Evolutionary conservation across 2,329 filamentous ascomycete species (phyloP).

Genomic region (Sclerotinia sclerotiorum): DNA sequence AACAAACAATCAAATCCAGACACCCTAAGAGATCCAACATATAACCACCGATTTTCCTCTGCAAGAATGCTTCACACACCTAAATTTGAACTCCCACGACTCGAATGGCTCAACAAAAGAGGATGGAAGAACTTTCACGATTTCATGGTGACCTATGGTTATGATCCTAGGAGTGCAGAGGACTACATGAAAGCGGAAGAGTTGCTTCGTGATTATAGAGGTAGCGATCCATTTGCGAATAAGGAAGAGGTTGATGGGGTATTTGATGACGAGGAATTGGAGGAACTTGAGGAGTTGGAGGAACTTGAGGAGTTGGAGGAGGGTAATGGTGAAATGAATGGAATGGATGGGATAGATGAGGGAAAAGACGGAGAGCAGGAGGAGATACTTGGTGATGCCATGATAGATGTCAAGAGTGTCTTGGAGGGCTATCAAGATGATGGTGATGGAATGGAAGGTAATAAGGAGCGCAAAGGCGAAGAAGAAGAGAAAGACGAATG

Average conservation of each 20-base stretch:
- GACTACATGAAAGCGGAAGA: conserved; percentile 7
- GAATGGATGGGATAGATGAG: no score
- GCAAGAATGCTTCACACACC: neutral
- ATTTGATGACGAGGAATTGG: neutral
- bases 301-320: neutral
- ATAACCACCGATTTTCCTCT: neutral
- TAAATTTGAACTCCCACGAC: neutral
- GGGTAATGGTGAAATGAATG: neutral
- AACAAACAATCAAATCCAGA: neutral
- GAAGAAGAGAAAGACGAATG: neutral
- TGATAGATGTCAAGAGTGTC: neutral
- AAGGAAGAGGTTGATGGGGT: neutral
- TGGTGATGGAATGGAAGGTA: neutral
- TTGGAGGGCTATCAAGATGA: neutral
- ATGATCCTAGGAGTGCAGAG: neutral
- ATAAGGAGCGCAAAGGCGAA: neutral
- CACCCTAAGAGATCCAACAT: neutral
- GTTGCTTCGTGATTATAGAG: neutral
- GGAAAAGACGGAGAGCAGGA: neutral
- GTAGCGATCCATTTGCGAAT: conserved; percentile 6
- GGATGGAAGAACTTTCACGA: conserved; percentile 2
- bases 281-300: neutral
- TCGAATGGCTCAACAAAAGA: conserved; percentile 8
- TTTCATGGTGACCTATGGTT: neutral
- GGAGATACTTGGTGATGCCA: neutral